Conservation (phyloP, 2,329 filamentous ascomycete species). For the Sclerotinia spermophila region DNA sequence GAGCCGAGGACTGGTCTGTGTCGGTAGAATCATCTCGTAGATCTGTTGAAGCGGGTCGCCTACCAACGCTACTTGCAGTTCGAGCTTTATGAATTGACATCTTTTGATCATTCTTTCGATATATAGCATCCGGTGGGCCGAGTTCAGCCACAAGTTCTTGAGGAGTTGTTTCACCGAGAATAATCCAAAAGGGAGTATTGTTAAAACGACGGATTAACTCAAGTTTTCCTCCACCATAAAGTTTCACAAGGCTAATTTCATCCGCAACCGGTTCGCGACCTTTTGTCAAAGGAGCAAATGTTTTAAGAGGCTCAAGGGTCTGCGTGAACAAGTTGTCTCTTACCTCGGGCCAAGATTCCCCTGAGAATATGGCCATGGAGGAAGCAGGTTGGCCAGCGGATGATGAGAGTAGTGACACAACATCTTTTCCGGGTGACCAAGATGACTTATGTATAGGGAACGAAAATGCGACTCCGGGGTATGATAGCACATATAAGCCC, state of each 20-base stretch:
- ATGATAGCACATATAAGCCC: constrained; percentile 87
- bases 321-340: constrained; percentile 74
- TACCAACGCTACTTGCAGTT: constrained; percentile 49
- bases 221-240: constrained; percentile 74
- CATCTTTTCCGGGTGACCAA: constrained; percentile 74
- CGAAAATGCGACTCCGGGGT: constrained; percentile 89
- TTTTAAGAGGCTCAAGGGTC: constrained; percentile 68
- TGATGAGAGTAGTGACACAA: constrained; percentile 80
- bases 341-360: constrained; percentile 85
- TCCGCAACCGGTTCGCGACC: constrained; percentile 79
- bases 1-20: constrained; percentile 71
- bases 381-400: constrained; percentile 71
- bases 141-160: constrained; percentile 89
- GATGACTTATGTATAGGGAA: constrained; percentile 73
- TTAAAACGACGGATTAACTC: constrained; percentile 73
- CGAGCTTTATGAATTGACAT: constrained; percentile 78
- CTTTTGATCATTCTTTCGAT: constrained; percentile 83
- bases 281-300: constrained; percentile 63
- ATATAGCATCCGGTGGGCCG: constrained; percentile 90
- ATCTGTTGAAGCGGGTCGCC: constrained; percentile 43
- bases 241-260: constrained; percentile 75
- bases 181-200: constrained; percentile 64
- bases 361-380: constrained; percentile 88
- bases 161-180: constrained; percentile 79
- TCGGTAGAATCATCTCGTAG: constrained; percentile 58